A percentile compares a stretch with the other conserved stretches of the same genome.
Conservation (phyloP, 78 protist genomes). For the Anaeramoeba flamelloides region DNA sequence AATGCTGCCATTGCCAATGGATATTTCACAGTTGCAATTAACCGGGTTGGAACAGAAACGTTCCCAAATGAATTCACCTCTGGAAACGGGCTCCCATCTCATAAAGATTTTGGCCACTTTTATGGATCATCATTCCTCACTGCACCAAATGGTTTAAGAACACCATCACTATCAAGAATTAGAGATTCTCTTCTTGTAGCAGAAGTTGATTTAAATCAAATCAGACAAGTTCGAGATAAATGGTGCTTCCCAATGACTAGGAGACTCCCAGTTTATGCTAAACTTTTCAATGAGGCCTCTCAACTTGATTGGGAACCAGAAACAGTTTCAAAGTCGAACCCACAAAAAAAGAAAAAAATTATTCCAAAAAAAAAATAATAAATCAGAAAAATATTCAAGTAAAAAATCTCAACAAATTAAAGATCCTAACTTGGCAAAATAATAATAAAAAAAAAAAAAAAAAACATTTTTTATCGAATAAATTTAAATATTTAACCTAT, state of each 20-base stretch:
- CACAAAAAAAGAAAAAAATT: too few species aligned
- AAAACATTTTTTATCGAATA: too few species aligned
- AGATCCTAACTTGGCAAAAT: too few species aligned
- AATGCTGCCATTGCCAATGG: constrained; percentile 53
- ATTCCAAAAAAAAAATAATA: too few species aligned
- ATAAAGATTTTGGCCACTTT: constrained; percentile 83
- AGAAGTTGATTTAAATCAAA: constrained; percentile 76
- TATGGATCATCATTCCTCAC: constrained; percentile 72
- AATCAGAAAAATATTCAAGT: too few species aligned
- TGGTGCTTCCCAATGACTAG: constrained; percentile 55
- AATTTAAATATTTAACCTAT: too few species aligned
- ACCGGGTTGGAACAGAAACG: constrained; percentile 71
- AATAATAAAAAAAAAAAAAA: too few species aligned
- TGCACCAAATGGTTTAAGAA: constrained; percentile 67
- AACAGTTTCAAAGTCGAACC: too few species aligned
- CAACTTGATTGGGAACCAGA: too few species aligned
- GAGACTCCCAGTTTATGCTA: neutral
- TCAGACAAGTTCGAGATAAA: constrained; percentile 61
- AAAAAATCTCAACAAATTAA: too few species aligned
- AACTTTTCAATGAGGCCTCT: neutral
- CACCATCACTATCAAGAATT: constrained; percentile 57
- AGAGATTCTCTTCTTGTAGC: constrained; percentile 64
- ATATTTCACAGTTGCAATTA: constrained; percentile 60
- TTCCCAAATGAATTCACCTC: constrained; percentile 74
- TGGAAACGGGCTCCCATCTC: constrained; percentile 62